Base-by-base conservation (phyloP, 331 rosid genomes). In the Stylosanthes scabra region DNA sequence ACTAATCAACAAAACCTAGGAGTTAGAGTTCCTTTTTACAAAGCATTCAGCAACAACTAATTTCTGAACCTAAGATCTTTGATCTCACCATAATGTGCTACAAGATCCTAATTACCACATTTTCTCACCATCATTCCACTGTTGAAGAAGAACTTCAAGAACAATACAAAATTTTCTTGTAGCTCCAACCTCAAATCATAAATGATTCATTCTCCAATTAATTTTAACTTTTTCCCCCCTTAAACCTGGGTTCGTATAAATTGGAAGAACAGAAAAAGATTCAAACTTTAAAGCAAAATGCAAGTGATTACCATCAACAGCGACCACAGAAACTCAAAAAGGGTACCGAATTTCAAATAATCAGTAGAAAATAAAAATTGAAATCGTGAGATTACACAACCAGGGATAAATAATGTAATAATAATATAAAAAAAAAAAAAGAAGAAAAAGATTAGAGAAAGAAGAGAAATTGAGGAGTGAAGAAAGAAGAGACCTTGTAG, bases 401-500 rank as follows among this genome's bases (percentile, higher is more conserved):
- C 50, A 31, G 8, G 16, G 27, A 72, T 37, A 72, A 29, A 29
- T 29, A 28, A 11, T 6, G 34, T 3, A 59, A 59, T 31, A 57
- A 9, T 3, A 1, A 31, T 20, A 39, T 9, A 29, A 73, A 42
- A 28, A 11, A 39, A 15, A 29, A 73, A 42, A 28, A 11, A 54
- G 45, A 27, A 45, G 8, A 71, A 12, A 60, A 41, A 60, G 25
- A 9, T n/a, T 2, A 28, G 29, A 29, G 15, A 31, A 15, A 0
- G 2, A 20, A 20, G 25, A 20, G 37, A 2, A 8, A 3, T 14
- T 8, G 44, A 28, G 11, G 34, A 40, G 49, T 12, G 39, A 42
- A 16, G 13, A 4, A 20, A 67, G 54, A 11, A 62, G 65, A 40
- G 47, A 93, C 96, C 98, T 88, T 90, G 85, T 64, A 71, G 75